These are phyloP conservation scores for Solanum okadae DNA, from an alignment of 257 asterid genomes.

Conservation along the genomic window DNA sequence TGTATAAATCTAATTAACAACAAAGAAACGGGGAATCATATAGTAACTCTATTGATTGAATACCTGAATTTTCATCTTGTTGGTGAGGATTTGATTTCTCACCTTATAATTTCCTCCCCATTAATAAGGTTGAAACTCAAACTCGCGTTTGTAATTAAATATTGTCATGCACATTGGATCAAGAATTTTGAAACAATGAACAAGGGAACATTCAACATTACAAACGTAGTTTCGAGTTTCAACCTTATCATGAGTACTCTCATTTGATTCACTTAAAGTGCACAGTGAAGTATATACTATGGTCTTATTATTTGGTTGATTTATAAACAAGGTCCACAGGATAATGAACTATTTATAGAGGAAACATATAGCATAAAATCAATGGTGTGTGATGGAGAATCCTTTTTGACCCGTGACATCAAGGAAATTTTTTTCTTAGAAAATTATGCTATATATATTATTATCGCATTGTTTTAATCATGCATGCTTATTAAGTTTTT, in stretches of 20 bases:
- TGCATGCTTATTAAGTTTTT: background rate
- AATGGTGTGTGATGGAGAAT: background rate
- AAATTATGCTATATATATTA: too few relatives aligned
- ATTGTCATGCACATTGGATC: background rate
- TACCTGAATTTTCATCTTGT: too few relatives aligned
- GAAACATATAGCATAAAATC: background rate
- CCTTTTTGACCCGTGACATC: background rate
- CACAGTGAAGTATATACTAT: background rate
- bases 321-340: background rate
- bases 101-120: too few relatives aligned
- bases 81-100: too few relatives aligned
- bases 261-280: background rate
- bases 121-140: too few relatives aligned
- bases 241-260: background rate
- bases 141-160: too few relatives aligned
- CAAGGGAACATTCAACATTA: background rate
- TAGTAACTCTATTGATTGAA: too few relatives aligned
- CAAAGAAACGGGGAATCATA: too few relatives aligned
- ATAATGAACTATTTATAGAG: background rate
- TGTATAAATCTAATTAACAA: too few relatives aligned
- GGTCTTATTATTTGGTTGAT: background rate
- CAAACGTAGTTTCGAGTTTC: background rate
- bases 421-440: accelerated
- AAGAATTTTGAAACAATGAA: background rate
- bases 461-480: too few relatives aligned